phyloP scores from a whole-genome alignment of 805 yeast species.

The Ogataea dorogensis region DNA sequence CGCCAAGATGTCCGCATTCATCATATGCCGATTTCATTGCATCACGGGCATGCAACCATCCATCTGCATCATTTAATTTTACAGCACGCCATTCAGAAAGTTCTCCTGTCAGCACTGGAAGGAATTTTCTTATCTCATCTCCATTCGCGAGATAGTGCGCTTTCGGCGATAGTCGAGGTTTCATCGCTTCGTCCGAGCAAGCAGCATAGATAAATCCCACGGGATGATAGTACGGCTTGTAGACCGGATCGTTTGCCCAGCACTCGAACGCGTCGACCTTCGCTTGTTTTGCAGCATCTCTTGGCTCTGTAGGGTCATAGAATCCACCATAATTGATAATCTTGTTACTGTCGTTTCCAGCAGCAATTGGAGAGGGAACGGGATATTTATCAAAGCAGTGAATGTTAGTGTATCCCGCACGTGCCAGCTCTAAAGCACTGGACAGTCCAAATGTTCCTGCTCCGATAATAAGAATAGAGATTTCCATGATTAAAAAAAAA shows the following conservation, averaged over 20 bases:
- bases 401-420: constrained; percentile 6
- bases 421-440: constrained; percentile 7
- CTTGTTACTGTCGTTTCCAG: constrained; percentile 14
- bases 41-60: constrained; percentile 31
- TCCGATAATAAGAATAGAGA: constrained; percentile 7
- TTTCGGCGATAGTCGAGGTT: constrained; percentile 26
- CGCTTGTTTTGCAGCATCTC: constrained; percentile 1
- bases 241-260: constrained; percentile 12
- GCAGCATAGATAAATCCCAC: constrained; percentile 20
- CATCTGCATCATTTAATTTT: constrained; percentile 29
- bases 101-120: constrained; percentile 13
- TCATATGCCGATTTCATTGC: constrained; percentile 26
- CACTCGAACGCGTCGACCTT: constrained; percentile 5
- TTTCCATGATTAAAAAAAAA: not conserved
- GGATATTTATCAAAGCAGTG: constrained; percentile 11
- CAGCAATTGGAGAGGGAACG: constrained; percentile 14
- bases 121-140: constrained; percentile 19
- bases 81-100: constrained; percentile 15
- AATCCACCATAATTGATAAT: constrained; percentile 9
- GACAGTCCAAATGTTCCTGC: constrained; percentile 14
- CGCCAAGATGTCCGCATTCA: constrained; percentile 21
- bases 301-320: constrained; percentile 1
- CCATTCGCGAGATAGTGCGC: constrained; percentile 21
- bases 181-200: constrained; percentile 23
- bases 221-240: constrained; percentile 10